phyloP scores from a whole-genome alignment of 2,329 filamentous ascomycete genomes.

The Trichophyton mentagrophytes region DNA sequence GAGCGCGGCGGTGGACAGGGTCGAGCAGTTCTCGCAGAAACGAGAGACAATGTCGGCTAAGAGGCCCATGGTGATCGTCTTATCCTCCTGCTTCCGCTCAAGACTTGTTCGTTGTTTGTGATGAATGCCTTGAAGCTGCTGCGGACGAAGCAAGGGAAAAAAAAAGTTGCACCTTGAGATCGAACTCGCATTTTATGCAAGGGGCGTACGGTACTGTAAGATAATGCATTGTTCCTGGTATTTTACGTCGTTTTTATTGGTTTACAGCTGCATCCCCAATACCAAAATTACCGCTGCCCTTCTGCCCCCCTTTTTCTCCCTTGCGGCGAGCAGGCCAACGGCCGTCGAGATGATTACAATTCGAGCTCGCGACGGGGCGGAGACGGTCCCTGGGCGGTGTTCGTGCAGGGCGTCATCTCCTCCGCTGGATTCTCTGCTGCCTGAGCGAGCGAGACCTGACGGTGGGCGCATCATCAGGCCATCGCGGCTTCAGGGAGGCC shows the following conservation, averaged over 20 bases:
- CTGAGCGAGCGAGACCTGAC: background rate
- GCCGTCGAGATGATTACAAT: too few species aligned
- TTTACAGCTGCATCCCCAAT: background rate
- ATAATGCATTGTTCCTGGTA: background rate
- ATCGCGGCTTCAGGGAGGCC: background rate
- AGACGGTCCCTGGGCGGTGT: too few species aligned
- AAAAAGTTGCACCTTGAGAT: background rate
- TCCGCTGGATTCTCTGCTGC: background rate
- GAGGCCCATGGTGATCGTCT: slow-evolving; percentile 35
- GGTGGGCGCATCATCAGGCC: slow-evolving; percentile 2
- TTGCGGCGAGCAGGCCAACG: too few species aligned
- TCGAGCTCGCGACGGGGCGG: background rate
- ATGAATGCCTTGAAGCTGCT: too few species aligned
- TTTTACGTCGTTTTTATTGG: background rate
- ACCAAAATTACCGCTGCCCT: background rate
- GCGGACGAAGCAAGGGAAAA: background rate
- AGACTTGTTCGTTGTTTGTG: background rate
- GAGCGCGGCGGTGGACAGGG: slow-evolving; percentile 36
- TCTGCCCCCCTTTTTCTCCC: background rate
- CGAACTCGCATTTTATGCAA: background rate
- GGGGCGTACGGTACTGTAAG: slow-evolving; percentile 3
- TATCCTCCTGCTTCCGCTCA: slow-evolving; percentile 7
- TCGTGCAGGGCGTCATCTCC: background rate
- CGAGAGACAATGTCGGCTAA: slow-evolving; percentile 36
- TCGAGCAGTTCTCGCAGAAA: slow-evolving; percentile 35